Base-by-base conservation (phyloP, 2,329 filamentous ascomycete species). In the Cladosporium velox region DNA sequence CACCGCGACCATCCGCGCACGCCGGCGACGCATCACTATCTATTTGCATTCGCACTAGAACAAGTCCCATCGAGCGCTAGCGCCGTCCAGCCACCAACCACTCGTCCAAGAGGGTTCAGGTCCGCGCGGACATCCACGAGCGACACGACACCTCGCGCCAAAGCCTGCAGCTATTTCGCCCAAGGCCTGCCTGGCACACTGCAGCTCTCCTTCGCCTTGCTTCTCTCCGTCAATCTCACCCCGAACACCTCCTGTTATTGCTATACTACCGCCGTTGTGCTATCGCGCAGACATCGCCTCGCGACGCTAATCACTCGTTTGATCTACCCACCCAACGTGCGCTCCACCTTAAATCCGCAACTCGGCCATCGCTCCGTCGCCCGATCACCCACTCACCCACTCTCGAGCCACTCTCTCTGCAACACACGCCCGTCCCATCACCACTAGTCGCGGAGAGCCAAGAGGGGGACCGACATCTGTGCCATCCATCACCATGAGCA, bases 391-490 rank as follows among this genome's bases (percentile, higher is more conserved):
- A 15, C 30, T 6, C 30, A 6, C 30, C 28, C 51, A 47, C 41
- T 47, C 41, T 47, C 41, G 41, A 47, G 41, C 41, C 41, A 47
- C 41, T 47, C 41, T 57, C 61, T 34, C 61, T 64, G 61, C 61
- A 26, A 44, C 26, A 57, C 35, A 52, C 61, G 52, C 52, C 28
- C 15, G 30, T 55, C 18, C 47, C 51, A 34, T 64, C 61, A 57
- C 49, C 51, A 47, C 61, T 64, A 64, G 51, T 47, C 26, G 61
- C 61, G 61, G 61, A 64, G 34, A 64, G 61, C 51, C 61, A 64
- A 64, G 61, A 57, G 51, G 51, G 34, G 51, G 61, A 64, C 61
- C 61, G 61, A 64, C 34, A 57, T 44, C 61, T 32, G 61, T 34
- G 41, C 41, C 62, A 26, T 12, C 55, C 14, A 60, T 59, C 55